A percentile compares a stretch with the other conserved stretches of the same genome.
Evolutionary conservation across 2,329 filamentous ascomycete species (phyloP).

Genomic region (Akanthomyces muscarius): DNA sequence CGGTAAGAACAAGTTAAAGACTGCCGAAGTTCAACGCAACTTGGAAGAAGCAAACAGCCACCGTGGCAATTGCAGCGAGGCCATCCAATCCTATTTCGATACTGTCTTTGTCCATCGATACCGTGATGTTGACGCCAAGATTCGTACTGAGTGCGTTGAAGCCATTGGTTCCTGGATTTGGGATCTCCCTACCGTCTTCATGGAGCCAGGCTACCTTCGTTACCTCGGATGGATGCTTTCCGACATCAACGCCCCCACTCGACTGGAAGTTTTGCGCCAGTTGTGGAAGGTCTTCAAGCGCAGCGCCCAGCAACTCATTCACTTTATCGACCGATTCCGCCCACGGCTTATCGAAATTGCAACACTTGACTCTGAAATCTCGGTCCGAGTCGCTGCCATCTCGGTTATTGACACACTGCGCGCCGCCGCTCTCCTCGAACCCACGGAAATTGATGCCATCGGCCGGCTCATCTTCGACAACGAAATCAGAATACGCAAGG

Average conservation of each 20-base stretch:
- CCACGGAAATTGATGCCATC: slow-evolving; percentile 83
- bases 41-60: slow-evolving; percentile 67
- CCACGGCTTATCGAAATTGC: slow-evolving; percentile 89
- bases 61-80: slow-evolving; percentile 64
- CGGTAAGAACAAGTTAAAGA: slow-evolving; percentile 72
- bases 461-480: slow-evolving; percentile 86
- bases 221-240: slow-evolving; percentile 96
- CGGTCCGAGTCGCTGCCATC: slow-evolving; percentile 75
- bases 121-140: slow-evolving; percentile 85
- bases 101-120: slow-evolving; percentile 94
- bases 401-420: slow-evolving; percentile 78
- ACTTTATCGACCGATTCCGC: slow-evolving; percentile 91
- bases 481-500: slow-evolving; percentile 78
- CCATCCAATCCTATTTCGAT: slow-evolving; percentile 83
- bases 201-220: slow-evolving; percentile 83
- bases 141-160: slow-evolving; percentile 82
- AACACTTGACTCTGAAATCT: slow-evolving; percentile 74
- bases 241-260: slow-evolving; percentile 68
- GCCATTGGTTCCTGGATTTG: slow-evolving; percentile 87
- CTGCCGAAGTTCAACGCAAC: slow-evolving; percentile 67
- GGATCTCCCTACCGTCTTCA: slow-evolving; percentile 78
- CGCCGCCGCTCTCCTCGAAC: slow-evolving; percentile 81
- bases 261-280: slow-evolving; percentile 83
- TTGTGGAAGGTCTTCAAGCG: slow-evolving; percentile 75
- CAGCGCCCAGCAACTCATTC: slow-evolving; percentile 76